Base-by-base conservation (phyloP, 352 stramenopile species). In the Pythium aquatile region DNA sequence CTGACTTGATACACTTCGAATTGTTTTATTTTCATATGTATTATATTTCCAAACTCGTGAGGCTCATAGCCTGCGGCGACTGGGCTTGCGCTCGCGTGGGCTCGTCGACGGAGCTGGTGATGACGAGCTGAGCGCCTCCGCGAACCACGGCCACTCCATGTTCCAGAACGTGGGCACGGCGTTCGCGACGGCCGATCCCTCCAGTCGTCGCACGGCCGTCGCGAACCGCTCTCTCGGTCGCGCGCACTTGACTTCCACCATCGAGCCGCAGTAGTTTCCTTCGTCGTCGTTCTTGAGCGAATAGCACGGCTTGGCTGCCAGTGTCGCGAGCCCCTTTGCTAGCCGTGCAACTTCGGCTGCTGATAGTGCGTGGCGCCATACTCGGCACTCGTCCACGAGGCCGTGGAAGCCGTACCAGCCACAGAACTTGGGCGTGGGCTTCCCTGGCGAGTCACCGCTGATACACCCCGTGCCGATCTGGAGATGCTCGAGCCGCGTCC, bases 321-420 rank as follows among this genome's bases (percentile, higher is more conserved):
- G 6, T 2, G 55, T 42, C 2, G 63, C 55, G 14, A 29, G 14
- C 8, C 63, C 55, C 4, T 51, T 30, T 1, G 57, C 63, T 6
- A 69, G 55, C 6, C 20, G 37, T 7, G 5, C 28, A 11, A 69
- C 29, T 2, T 63, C 63, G 5, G 44, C 26, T 2, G 26, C 9
- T n/a, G 28, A 16, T 2, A 69, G 63, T 24, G 30, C 54, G 28
- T 54, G 33, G 20, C 35, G 14, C 82, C 82, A 91, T 28, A 85
- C 55, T 3, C 76, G 71, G 52, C 82, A 69, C 51, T 91, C 79
- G 55, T 79, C 72, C 3, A 91, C 69, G 9, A 91, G 62, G 2
- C 82, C 82, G 46, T 78, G 83, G 42, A 89, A 91, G 42, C 76
- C 77, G 55, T 88, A 91, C 79, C 79, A 88, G 32, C 81, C 78